Evolutionary conservation across 768 basidiomycete species (phyloP).

Genomic region (Chalciporus piperatus): DNA sequence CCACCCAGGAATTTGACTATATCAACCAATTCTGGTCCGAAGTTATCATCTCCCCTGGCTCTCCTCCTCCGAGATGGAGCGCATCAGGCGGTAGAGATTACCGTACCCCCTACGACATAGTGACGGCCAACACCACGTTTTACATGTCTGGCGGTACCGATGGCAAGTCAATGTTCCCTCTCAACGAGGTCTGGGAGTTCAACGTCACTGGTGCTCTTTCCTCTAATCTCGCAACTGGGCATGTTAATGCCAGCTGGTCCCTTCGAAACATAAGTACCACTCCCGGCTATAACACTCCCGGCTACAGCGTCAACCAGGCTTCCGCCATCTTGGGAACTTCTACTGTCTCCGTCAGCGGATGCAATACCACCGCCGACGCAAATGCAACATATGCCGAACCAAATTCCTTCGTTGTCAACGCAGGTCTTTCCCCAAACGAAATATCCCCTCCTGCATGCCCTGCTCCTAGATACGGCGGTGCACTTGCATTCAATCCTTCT

Average conservation of each 20-base stretch:
- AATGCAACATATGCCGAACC: slow-evolving; percentile 55
- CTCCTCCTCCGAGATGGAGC: slow-evolving; percentile 65
- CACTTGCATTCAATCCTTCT: slow-evolving; percentile 55
- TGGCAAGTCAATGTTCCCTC: slow-evolving; percentile 39
- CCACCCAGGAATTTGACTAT: slow-evolving; percentile 71
- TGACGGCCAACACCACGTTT: slow-evolving; percentile 63
- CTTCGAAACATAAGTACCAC: slow-evolving; percentile 37
- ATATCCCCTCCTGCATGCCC: slow-evolving; percentile 52
- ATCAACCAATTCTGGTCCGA: slow-evolving; percentile 73
- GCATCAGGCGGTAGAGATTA: slow-evolving; percentile 74
- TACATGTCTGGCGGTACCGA: slow-evolving; percentile 72
- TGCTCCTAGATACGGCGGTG: slow-evolving; percentile 60
- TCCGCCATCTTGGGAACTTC: slow-evolving; percentile 54
- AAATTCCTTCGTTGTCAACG: slow-evolving; percentile 52
- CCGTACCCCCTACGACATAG: slow-evolving; percentile 31
- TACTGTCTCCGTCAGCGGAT: slow-evolving; percentile 61
- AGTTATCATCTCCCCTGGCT: slow-evolving; percentile 48
- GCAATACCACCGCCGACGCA: slow-evolving; percentile 41
- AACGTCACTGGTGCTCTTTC: slow-evolving; percentile 69
- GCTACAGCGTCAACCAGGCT: slow-evolving; percentile 43
- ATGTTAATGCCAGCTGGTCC: slow-evolving; percentile 59
- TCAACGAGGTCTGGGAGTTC: slow-evolving; percentile 72
- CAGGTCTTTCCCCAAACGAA: slow-evolving; percentile 24
- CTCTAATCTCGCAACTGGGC: slow-evolving; percentile 53
- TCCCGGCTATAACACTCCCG: slow-evolving; percentile 26